These are phyloP conservation scores for Phyllosticta citrichinensis DNA, from an alignment of 2,329 filamentous ascomycete genomes.

Conservation along the genomic window DNA sequence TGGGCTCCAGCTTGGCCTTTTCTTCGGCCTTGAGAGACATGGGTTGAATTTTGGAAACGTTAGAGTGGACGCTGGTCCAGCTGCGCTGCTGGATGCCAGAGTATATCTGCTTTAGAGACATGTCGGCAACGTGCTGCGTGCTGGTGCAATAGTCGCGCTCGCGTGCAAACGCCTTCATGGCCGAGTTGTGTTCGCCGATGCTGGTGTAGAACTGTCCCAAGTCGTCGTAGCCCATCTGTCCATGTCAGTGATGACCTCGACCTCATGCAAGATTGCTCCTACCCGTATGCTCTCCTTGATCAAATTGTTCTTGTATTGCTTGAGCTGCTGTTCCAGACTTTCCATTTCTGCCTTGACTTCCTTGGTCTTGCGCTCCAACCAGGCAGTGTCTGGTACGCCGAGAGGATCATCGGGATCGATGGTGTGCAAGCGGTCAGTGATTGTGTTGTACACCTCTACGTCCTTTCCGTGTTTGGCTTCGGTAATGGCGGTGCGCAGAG, in stretches of 20 bases:
- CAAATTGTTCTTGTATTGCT: slow-evolving; percentile 90
- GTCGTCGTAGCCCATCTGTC: slow-evolving; percentile 88
- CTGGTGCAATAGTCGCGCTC: slow-evolving; percentile 90
- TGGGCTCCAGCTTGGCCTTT: slow-evolving; percentile 47
- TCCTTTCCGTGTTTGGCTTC: slow-evolving; percentile 72
- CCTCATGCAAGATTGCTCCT: slow-evolving; percentile 15
- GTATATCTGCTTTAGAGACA: slow-evolving; percentile 67
- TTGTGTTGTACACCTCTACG: slow-evolving; percentile 58
- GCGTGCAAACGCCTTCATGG: slow-evolving; percentile 67
- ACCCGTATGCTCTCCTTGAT: slow-evolving; percentile 95
- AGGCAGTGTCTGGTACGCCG: slow-evolving; percentile 56
- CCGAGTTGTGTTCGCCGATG: slow-evolving; percentile 62
- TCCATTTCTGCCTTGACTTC: slow-evolving; percentile 60
- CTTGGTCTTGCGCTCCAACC: slow-evolving; percentile 60
- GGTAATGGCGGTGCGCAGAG: slow-evolving; percentile 63
- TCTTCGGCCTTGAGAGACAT: slow-evolving; percentile 48
- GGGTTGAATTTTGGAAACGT: slow-evolving; percentile 47
- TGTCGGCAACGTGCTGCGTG: slow-evolving; percentile 71
- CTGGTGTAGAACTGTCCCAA: slow-evolving; percentile 73
- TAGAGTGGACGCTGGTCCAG: slow-evolving; percentile 58
- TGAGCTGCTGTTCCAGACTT: slow-evolving; percentile 74
- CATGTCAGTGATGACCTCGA: not conserved
- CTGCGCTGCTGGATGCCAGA: slow-evolving; percentile 67
- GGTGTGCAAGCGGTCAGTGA: slow-evolving; percentile 53
- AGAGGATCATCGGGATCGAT: slow-evolving; percentile 59